A percentile compares a stretch with the other conserved stretches of the same genome.
Evolutionary conservation across 73 alveolate genomes (phyloP).

Genomic region (Paramecium sexaurelia): DNA sequence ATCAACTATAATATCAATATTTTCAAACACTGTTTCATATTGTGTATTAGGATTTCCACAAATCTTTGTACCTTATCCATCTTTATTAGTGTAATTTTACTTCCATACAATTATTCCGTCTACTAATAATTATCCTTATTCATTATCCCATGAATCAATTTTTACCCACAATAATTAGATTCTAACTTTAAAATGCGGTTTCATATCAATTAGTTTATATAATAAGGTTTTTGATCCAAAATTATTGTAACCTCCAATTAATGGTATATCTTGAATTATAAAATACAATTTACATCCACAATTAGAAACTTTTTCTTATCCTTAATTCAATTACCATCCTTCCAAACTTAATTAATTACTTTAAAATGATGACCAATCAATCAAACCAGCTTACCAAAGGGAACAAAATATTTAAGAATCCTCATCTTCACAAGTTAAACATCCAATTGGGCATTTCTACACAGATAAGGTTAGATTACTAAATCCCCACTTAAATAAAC

Average conservation of each 20-base stretch:
- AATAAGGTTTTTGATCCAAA: background rate
- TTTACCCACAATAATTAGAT: background rate
- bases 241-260: background rate
- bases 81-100: background rate
- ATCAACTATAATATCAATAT: background rate
- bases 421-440: background rate
- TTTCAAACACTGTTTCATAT: background rate
- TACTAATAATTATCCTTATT: background rate
- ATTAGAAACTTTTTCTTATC: background rate
- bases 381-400: background rate
- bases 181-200: conserved; percentile 10
- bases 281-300: no score
- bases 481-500: conserved; percentile 17
- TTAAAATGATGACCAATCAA: background rate
- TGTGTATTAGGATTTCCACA: background rate
- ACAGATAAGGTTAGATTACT: background rate
- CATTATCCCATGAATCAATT: conserved; percentile 43
- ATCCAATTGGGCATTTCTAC: conserved; percentile 18
- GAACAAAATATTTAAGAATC: background rate
- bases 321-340: background rate
- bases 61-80: background rate
- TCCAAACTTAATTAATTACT: background rate
- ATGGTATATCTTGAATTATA: no score
- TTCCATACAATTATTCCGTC: background rate
- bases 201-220: background rate